Conservation (phyloP, 176 grass and related monocot genomes). For the Juncus effusus region DNA sequence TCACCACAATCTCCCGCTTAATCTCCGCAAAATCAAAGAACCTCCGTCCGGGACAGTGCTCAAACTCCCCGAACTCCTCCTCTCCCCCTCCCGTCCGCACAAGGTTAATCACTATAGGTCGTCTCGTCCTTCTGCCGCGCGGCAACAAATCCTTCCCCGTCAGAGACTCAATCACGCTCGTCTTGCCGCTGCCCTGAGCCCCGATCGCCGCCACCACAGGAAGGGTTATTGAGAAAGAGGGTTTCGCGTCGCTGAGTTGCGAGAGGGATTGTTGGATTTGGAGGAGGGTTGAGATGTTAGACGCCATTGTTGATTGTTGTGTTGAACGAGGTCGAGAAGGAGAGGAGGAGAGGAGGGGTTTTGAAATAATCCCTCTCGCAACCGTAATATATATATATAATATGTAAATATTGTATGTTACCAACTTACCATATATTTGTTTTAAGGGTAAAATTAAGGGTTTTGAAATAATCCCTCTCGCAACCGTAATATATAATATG, state of each 20-base stretch:
- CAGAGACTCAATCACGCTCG: constrained; percentile 87
- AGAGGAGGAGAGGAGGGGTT: constrained; percentile 25
- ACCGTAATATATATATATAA: too few relatives aligned
- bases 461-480: too few relatives aligned
- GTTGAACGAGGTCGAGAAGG: background rate
- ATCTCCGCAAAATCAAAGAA: constrained; percentile 75
- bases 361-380: background rate
- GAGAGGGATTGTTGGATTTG: constrained; percentile 40
- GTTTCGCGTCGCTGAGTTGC: constrained; percentile 44
- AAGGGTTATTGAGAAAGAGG: constrained; percentile 46
- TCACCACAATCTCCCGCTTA: constrained; percentile 84
- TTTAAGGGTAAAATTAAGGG: too few relatives aligned
- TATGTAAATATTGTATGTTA: too few relatives aligned
- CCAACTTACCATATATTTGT: too few relatives aligned
- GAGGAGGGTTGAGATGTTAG: background rate
- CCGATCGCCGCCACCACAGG: constrained; percentile 81
- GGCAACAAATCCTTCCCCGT: constrained; percentile 88
- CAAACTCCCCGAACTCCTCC: constrained; percentile 91
- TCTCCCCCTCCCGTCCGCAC: constrained; percentile 41
- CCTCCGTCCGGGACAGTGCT: constrained; percentile 54
- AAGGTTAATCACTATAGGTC: constrained; percentile 82
- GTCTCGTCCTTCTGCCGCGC: constrained; percentile 77
- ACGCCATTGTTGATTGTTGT: background rate
- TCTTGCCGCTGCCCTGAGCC: constrained; percentile 93
- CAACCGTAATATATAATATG: too few relatives aligned